These are phyloP conservation scores for Hyphopichia pseudoburtonii DNA, from an alignment of 1,139 yeast genomes.

Conservation along the genomic window DNA sequence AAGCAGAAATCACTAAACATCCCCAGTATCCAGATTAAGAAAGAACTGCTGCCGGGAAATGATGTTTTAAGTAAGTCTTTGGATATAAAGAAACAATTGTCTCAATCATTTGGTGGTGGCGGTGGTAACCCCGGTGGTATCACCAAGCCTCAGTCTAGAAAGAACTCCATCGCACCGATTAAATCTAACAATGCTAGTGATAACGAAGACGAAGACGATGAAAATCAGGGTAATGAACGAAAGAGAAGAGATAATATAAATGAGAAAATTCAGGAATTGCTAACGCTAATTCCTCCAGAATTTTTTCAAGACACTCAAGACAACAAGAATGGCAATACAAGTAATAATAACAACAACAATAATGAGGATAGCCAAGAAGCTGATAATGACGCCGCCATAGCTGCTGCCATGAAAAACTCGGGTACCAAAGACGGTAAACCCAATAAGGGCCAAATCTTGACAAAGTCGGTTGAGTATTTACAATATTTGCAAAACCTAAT, in stretches of 20 bases:
- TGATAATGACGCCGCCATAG: constrained; percentile 25
- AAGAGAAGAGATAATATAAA: constrained; percentile 86
- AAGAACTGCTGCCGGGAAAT: constrained; percentile 22
- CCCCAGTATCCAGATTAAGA: constrained; percentile 29
- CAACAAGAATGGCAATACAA: constrained; percentile 6
- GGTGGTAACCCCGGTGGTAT: constrained; percentile 32
- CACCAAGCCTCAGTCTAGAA: constrained; percentile 41
- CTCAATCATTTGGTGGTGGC: constrained; percentile 36
- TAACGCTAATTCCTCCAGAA: constrained; percentile 65
- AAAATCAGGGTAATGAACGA: constrained; percentile 51
- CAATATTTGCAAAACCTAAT: constrained; percentile 70
- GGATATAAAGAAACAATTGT: constrained; percentile 42
- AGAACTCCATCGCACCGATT: constrained; percentile 32
- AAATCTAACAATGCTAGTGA: constrained; percentile 32
- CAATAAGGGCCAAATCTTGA: constrained; percentile 85
- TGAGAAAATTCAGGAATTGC: constrained; percentile 81
- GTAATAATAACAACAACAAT: constrained; percentile 5
- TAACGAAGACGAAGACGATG: constrained; percentile 33
- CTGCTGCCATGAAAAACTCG: constrained; percentile 45
- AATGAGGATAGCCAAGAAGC: constrained; percentile 9
- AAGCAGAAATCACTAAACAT: constrained; percentile 21
- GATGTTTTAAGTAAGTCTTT: constrained; percentile 30
- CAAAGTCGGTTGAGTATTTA: constrained; percentile 83
- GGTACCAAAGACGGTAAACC: constrained; percentile 89
- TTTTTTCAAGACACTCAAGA: constrained; percentile 40